phyloP scores from a whole-genome alignment of 1,284 basidiomycete genomes.

The Athelia sp. region DNA sequence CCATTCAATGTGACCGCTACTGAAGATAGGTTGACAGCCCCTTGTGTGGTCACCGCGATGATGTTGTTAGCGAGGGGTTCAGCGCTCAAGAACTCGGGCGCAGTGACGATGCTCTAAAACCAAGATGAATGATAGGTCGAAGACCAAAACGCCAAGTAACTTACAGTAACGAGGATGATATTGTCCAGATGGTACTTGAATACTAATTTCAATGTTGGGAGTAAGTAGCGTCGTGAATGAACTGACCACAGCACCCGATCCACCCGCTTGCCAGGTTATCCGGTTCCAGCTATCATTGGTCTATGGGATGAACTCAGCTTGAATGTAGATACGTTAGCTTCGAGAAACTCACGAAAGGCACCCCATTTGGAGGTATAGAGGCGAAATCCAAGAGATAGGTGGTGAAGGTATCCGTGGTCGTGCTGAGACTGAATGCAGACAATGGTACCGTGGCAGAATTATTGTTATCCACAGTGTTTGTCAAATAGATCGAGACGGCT shows the following conservation, averaged over 20 bases:
- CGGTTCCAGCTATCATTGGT: conserved; percentile 41
- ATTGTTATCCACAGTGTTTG: conserved; percentile 29
- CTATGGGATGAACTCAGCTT: conserved; percentile 14
- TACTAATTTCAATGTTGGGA: neutral
- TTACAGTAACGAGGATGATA: conserved; percentile 34
- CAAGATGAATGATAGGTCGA: neutral
- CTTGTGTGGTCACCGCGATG: conserved; percentile 41
- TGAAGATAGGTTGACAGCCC: conserved; percentile 34
- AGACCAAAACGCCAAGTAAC: conserved; percentile 6
- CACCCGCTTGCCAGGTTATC: conserved; percentile 40
- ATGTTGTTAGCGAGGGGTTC: conserved; percentile 41
- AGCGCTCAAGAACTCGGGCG: conserved; percentile 42
- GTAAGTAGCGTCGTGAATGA: neutral
- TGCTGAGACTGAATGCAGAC: conserved; percentile 30
- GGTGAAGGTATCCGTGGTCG: conserved; percentile 32
- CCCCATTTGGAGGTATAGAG: conserved; percentile 34
- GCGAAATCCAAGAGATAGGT: conserved; percentile 40
- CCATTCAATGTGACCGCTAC: conserved; percentile 34
- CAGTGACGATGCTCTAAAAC: conserved; percentile 32
- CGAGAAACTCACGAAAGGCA: conserved; percentile 23
- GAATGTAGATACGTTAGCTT: neutral
- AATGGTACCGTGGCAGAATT: conserved; percentile 34
- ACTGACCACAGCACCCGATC: conserved; percentile 35
- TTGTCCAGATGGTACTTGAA: conserved; percentile 43
- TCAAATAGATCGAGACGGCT: conserved; percentile 32